phyloP scores from a whole-genome alignment of 2,329 filamentous ascomycete genomes.

The Dothidotthia symphoricarpi region DNA sequence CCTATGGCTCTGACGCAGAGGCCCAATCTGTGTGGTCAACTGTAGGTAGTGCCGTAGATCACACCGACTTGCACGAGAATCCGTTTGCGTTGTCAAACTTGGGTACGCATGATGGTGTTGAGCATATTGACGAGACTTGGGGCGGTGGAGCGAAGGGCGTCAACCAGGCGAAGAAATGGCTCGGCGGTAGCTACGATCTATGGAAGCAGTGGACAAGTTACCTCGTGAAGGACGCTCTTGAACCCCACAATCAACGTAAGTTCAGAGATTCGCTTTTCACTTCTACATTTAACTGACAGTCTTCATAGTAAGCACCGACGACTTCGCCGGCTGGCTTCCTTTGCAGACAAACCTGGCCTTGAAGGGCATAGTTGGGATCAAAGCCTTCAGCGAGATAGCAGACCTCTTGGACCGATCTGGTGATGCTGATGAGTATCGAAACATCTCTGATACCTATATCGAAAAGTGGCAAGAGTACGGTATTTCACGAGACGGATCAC shows the following conservation, averaged over 20 bases:
- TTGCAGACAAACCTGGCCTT: slow-evolving; percentile 80
- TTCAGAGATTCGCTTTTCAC: not conserved
- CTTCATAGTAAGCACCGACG: slow-evolving; percentile 68
- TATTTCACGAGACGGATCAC: slow-evolving; percentile 66
- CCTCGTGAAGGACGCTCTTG: slow-evolving; percentile 70
- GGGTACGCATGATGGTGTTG: slow-evolving; percentile 52
- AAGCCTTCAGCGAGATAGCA: slow-evolving; percentile 72
- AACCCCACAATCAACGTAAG: slow-evolving; percentile 69
- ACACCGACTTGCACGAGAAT: slow-evolving; percentile 28
- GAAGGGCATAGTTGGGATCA: slow-evolving; percentile 80
- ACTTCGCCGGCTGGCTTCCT: slow-evolving; percentile 75
- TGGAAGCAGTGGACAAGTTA: slow-evolving; percentile 79
- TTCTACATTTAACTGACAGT: not conserved
- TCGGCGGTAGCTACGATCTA: slow-evolving; percentile 66
- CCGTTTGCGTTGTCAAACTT: slow-evolving; percentile 52
- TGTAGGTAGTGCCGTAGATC: slow-evolving; percentile 34
- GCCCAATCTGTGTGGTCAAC: slow-evolving; percentile 60
- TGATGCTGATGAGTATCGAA: slow-evolving; percentile 60
- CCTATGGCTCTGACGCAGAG: slow-evolving; percentile 57
- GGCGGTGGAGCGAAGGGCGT: slow-evolving; percentile 55
- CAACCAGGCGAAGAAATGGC: slow-evolving; percentile 62
- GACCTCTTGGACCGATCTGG: slow-evolving; percentile 57
- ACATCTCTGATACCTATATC: slow-evolving; percentile 66
- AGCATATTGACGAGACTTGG: slow-evolving; percentile 62
- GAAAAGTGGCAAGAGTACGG: slow-evolving; percentile 69